Conservation (phyloP, 176 grass and related monocot species). For the Stipa capillata region DNA sequence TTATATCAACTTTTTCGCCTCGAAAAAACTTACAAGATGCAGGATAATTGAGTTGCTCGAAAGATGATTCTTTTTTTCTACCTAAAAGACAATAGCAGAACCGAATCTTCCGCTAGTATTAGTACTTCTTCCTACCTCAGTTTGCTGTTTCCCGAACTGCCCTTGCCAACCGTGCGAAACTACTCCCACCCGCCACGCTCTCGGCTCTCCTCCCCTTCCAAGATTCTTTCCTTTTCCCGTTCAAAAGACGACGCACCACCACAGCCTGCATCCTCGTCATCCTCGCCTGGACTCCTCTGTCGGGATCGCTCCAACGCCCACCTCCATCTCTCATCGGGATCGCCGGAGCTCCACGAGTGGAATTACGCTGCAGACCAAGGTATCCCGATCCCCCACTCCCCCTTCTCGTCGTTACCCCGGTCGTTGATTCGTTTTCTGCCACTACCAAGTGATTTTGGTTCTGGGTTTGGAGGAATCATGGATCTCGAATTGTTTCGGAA, state of each 20-base stretch:
- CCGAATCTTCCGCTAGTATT: too few relatives aligned
- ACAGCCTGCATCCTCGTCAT: conserved; percentile 13
- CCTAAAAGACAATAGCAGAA: too few relatives aligned
- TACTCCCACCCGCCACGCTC: not conserved
- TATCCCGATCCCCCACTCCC: not conserved
- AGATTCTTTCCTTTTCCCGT: not conserved
- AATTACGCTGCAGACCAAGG: not conserved
- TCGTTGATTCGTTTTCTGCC: not conserved
- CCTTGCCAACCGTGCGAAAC: not conserved
- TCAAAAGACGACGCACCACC: not conserved
- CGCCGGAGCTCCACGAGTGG: not conserved
- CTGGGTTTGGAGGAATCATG: not conserved
- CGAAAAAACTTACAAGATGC: too few relatives aligned
- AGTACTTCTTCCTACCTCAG: too few relatives aligned
- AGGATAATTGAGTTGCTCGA: too few relatives aligned
- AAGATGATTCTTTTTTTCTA: too few relatives aligned
- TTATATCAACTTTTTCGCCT: too few relatives aligned
- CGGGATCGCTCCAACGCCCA: not conserved
- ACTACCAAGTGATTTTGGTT: not conserved
- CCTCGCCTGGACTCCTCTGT: not conserved
- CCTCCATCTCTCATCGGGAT: not conserved
- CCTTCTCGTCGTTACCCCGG: not conserved
- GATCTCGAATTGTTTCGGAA: not conserved
- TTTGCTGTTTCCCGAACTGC: not conserved
- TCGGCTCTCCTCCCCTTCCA: not conserved